Evolutionary conservation across 2,329 filamentous ascomycete species (phyloP), one percentile per base, ranked within the genome.

Genomic region (Cladosporium velox): DNA sequence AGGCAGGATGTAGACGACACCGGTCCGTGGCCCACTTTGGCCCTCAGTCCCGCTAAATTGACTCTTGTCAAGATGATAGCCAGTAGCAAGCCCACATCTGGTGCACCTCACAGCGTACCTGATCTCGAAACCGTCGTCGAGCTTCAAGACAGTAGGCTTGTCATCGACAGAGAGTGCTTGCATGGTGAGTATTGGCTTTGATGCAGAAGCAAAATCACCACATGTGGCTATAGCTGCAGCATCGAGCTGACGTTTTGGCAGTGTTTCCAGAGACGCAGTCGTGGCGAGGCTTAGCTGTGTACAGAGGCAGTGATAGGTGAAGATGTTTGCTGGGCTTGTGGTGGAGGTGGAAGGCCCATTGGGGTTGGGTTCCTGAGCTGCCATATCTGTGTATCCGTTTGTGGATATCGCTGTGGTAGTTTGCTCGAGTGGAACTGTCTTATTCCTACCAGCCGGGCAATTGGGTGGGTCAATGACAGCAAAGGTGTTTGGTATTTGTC

Each of bases 61-160:
- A 62, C 79, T 77, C 73, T 77, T 77, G 71, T 87, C 85, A 51
- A 91, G 76, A 72, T 85, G 81, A 78, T 91, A 91, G 32, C 86
- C 89, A 54, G 90, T 80, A 0, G 85, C 81, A 32, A 89, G 74
- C 35, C 82, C 80, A 78, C 89, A 91, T 65, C 88, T 78, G 14
- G 80, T 83, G 77, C 89, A 91, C 26, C 84, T 80, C 69, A 86
- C 79, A 4, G 87, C 70, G 65, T 84, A 80, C 21, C 89, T 78
- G 79, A 89, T 90, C 79, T 91, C 89, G 68, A 90, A 90, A 5
- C 89, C 89, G 66, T 89, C 86, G 11, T 77, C 75, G 4, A 75
- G 67, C 35, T 73, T 73, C 24, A 77, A 61, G 1, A 77, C 65
- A 5, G 66, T 65, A 8, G 69, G 21, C 32, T 51, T 61, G 21